phyloP scores from a whole-genome alignment of 2,329 filamentous ascomycete genomes.

The Aaosphaeria arxii region DNA sequence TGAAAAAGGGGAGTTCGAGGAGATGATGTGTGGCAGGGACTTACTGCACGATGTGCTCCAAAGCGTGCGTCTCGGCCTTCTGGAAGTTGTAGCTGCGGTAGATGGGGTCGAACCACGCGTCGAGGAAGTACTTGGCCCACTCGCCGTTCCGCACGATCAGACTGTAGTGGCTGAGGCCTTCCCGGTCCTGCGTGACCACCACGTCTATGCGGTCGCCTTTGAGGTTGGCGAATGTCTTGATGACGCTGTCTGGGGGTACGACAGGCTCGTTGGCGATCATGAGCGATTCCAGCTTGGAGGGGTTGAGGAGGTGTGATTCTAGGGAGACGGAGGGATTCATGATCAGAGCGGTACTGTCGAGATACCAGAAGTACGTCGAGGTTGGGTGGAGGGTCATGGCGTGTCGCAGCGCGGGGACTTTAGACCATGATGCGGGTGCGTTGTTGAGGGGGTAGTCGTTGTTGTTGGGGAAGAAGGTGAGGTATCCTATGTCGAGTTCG shows the following conservation, averaged over 20 bases:
- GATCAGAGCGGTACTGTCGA: slow-evolving; percentile 81
- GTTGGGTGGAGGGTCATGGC: slow-evolving; percentile 78
- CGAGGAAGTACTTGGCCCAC: slow-evolving; percentile 89
- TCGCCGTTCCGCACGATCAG: slow-evolving; percentile 80
- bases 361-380: slow-evolving; percentile 79
- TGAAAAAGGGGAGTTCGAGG: slow-evolving; percentile 47
- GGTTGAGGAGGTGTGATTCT: slow-evolving; percentile 67
- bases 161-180: slow-evolving; percentile 73
- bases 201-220: slow-evolving; percentile 75
- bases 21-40: slow-evolving; percentile 9
- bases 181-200: slow-evolving; percentile 78
- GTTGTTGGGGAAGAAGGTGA: slow-evolving; percentile 75
- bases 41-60: slow-evolving; percentile 61
- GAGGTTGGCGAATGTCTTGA: slow-evolving; percentile 87
- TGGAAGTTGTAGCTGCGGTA: slow-evolving; percentile 96
- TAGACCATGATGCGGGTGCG: slow-evolving; percentile 63
- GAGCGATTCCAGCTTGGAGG: slow-evolving; percentile 64
- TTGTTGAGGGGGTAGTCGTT: slow-evolving; percentile 70
- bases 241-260: slow-evolving; percentile 93
- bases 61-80: slow-evolving; percentile 85
- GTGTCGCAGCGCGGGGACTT: slow-evolving; percentile 83
- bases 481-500: slow-evolving; percentile 65
- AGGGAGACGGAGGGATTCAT: slow-evolving; percentile 75
- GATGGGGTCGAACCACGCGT: slow-evolving; percentile 93
- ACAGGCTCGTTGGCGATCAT: slow-evolving; percentile 86